A percentile compares a stretch with the other conserved stretches of the same genome.
phyloP scores from a whole-genome alignment of 192 early-diverging fungal genomes.

The Dissophora globulifera region DNA sequence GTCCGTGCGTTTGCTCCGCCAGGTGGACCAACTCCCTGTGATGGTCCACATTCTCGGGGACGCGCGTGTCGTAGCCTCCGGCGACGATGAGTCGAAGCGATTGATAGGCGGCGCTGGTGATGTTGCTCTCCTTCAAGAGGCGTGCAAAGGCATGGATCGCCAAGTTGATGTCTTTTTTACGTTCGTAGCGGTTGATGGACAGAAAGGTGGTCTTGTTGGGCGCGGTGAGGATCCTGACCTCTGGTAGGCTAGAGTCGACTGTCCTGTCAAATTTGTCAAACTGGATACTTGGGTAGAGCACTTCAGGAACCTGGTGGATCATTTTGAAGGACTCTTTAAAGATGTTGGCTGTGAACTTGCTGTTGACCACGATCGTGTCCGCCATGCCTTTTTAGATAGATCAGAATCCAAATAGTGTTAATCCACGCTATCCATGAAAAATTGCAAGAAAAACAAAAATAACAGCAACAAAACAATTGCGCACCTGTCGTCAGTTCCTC shows the following conservation, averaged over 20 bases:
- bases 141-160: conserved; percentile 80
- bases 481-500: conserved; percentile 89
- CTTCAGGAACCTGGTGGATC: conserved; percentile 69
- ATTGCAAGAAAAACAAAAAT: too few species aligned
- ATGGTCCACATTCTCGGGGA: conserved; percentile 89
- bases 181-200: conserved; percentile 97
- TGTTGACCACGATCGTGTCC: conserved; percentile 93
- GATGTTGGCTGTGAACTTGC: conserved; percentile 81
- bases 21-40: conserved; percentile 74
- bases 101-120: background rate
- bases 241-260: conserved; percentile 64
- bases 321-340: conserved; percentile 78
- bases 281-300: conserved; percentile 88
- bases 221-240: conserved; percentile 62
- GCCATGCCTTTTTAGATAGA: conserved; percentile 80
- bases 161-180: conserved; percentile 89
- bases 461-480: too few species aligned
- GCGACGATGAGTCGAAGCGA: conserved; percentile 76
- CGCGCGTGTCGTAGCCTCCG: conserved; percentile 88
- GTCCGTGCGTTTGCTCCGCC: conserved; percentile 55
- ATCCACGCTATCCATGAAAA: too few species aligned
- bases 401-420: background rate
- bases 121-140: conserved; percentile 51
- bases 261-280: conserved; percentile 74
- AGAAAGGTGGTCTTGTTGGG: conserved; percentile 60